Conservation (phyloP, 352 stramenopile species). For the Blastocystis hominis region DNA sequence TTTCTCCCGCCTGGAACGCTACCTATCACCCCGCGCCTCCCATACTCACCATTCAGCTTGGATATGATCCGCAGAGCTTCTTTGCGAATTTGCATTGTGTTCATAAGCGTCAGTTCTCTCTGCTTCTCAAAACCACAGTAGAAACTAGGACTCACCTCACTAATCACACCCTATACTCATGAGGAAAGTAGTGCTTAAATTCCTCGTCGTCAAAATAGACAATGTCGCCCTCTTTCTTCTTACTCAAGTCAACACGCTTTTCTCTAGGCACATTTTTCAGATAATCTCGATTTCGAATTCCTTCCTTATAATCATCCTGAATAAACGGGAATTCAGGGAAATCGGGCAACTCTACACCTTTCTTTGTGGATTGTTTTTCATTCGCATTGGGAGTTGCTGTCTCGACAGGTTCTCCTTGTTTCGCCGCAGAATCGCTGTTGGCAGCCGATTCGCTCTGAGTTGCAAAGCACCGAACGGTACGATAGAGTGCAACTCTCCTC, state of each 20-base stretch:
- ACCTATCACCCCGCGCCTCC: background rate
- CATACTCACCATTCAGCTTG: slow-evolving; percentile 26
- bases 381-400: background rate
- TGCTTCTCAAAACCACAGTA: slow-evolving; percentile 51
- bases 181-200: slow-evolving; percentile 49
- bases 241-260: slow-evolving; percentile 5
- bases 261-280: slow-evolving; percentile 2
- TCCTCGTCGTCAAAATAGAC: slow-evolving; percentile 47
- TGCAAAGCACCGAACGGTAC: background rate
- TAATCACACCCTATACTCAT: background rate
- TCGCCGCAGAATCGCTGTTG: background rate
- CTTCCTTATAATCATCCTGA: background rate
- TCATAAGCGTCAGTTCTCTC: slow-evolving; percentile 22
- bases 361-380: background rate
- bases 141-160: background rate
- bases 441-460: background rate
- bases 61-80: background rate
- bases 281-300: slow-evolving; percentile 47
- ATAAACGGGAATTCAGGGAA: slow-evolving; percentile 32
- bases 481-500: background rate
- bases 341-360: background rate
- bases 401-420: background rate
- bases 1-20: slow-evolving; percentile 19
- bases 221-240: slow-evolving; percentile 12
- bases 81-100: slow-evolving; percentile 43